A percentile compares a stretch with the other conserved stretches of the same genome.
phyloP scores from a whole-genome alignment of 768 basidiomycete species.

The Boletus speciosus region DNA sequence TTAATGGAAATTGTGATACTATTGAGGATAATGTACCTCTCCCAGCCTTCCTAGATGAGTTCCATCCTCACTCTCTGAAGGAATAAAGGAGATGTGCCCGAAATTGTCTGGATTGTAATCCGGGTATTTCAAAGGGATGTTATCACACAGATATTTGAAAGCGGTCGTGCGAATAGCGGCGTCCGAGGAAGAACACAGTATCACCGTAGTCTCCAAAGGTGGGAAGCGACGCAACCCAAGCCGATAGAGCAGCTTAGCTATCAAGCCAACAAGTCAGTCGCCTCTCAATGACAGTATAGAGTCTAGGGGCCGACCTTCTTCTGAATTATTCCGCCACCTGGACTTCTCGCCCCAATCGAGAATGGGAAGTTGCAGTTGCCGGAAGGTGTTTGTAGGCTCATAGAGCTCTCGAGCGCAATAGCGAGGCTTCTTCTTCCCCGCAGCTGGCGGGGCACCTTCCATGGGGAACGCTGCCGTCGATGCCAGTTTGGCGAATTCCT shows the following conservation, averaged over 20 bases:
- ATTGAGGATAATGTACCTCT: slow-evolving; percentile 44
- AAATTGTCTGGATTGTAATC: slow-evolving; percentile 57
- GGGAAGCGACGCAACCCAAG: slow-evolving; percentile 71
- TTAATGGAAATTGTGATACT: background rate
- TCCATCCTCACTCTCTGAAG: slow-evolving; percentile 56
- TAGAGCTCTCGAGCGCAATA: slow-evolving; percentile 74
- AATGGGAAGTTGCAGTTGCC: slow-evolving; percentile 72
- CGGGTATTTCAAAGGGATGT: slow-evolving; percentile 57
- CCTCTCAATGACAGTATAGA: background rate
- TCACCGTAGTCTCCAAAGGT: slow-evolving; percentile 59
- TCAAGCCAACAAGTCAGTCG: slow-evolving; percentile 1
- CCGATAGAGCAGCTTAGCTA: slow-evolving; percentile 77
- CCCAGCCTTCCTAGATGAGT: slow-evolving; percentile 55
- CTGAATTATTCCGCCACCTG: slow-evolving; percentile 80
- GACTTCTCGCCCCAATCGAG: slow-evolving; percentile 80
- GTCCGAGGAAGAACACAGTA: slow-evolving; percentile 62
- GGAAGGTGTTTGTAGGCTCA: slow-evolving; percentile 73
- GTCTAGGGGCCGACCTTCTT: slow-evolving; percentile 62
- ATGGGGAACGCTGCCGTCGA: slow-evolving; percentile 74
- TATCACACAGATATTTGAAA: slow-evolving; percentile 79
- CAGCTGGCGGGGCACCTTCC: slow-evolving; percentile 37
- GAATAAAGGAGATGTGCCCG: slow-evolving; percentile 69
- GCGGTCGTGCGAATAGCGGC: slow-evolving; percentile 52
- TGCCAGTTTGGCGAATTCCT: slow-evolving; percentile 54
- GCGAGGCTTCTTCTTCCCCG: slow-evolving; percentile 40